phyloP scores from a whole-genome alignment of 306 rosid genomes.

The Vicia faba region DNA sequence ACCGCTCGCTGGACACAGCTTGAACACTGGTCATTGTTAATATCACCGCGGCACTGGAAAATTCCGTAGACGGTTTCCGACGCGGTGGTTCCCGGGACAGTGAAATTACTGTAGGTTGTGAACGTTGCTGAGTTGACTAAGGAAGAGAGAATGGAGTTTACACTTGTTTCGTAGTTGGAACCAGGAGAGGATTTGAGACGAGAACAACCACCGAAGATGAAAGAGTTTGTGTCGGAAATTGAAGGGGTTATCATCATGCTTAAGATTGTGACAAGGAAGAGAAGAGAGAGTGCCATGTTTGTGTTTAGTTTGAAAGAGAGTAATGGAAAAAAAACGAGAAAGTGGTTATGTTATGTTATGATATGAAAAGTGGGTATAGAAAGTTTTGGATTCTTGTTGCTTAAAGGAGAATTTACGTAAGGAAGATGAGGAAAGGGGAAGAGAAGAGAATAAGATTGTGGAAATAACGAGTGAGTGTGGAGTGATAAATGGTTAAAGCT shows the following conservation, averaged over 20 bases:
- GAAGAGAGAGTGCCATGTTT: conserved; percentile 43
- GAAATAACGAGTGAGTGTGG: not conserved
- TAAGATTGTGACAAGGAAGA: conserved; percentile 33
- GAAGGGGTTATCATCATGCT: conserved; percentile 46
- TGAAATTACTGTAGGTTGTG: conserved; percentile 72
- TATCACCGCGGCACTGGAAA: conserved; percentile 92
- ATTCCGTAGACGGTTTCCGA: conserved; percentile 63
- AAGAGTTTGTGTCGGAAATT: conserved; percentile 44
- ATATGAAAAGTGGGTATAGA: too few species aligned
- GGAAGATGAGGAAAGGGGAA: conserved; percentile 37
- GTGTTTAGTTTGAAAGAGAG: not conserved
- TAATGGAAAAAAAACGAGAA: not conserved
- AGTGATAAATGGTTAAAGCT: conserved; percentile 25
- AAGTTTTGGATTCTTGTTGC: conserved; percentile 33
- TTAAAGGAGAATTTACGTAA: conserved; percentile 63
- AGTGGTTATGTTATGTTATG: too few species aligned
- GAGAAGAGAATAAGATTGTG: not conserved
- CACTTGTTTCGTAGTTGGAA: conserved; percentile 53
- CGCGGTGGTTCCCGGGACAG: conserved; percentile 37
- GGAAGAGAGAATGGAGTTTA: conserved; percentile 76
- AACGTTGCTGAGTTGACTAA: conserved; percentile 65
- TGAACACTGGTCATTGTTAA: conserved; percentile 57
- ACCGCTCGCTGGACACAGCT: conserved; percentile 62
- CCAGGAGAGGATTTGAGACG: conserved; percentile 60
- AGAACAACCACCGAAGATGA: conserved; percentile 83